phyloP scores from a whole-genome alignment of 495 filamentous ascomycete genomes.

The Recurvomyces mirabilis region DNA sequence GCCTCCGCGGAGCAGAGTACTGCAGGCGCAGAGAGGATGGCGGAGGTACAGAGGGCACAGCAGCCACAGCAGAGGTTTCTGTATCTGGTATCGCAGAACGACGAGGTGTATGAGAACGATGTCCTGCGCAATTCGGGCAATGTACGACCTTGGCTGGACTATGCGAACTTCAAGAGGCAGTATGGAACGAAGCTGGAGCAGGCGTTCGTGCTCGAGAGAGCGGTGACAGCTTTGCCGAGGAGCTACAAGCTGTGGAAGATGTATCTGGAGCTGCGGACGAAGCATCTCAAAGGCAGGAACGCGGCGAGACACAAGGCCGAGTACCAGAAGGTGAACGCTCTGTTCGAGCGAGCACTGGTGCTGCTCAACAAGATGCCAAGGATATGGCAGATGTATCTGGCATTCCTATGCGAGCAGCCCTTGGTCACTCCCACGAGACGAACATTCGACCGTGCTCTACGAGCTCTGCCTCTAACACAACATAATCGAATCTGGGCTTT shows the following conservation, averaged over 20 bases:
- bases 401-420: conserved; percentile 82
- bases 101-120: conserved; percentile 93
- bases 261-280: conserved; percentile 79
- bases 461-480: conserved; percentile 90
- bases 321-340: conserved; percentile 84
- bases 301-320: conserved; percentile 69
- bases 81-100: conserved; percentile 58
- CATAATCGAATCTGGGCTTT: conserved; percentile 95
- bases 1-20: background rate
- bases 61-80: conserved; percentile 21
- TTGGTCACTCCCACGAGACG: conserved; percentile 80
- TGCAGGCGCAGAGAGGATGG: background rate
- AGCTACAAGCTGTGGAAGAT: conserved; percentile 99
- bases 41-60: background rate
- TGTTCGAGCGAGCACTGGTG: conserved; percentile 89
- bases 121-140: conserved; percentile 73
- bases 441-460: conserved; percentile 87
- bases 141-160: conserved; percentile 91
- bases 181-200: conserved; percentile 82
- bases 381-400: conserved; percentile 97
- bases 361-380: conserved; percentile 97
- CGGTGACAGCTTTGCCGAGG: conserved; percentile 76
- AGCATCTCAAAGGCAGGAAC: conserved; percentile 57
- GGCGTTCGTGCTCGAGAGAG: conserved; percentile 86
- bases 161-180: conserved; percentile 83